Percentiles rank a stretch among this genome's conserved stretches.
phyloP scores from a whole-genome alignment of 1,139 yeast genomes.

The Schwanniomyces etchellsii region DNA sequence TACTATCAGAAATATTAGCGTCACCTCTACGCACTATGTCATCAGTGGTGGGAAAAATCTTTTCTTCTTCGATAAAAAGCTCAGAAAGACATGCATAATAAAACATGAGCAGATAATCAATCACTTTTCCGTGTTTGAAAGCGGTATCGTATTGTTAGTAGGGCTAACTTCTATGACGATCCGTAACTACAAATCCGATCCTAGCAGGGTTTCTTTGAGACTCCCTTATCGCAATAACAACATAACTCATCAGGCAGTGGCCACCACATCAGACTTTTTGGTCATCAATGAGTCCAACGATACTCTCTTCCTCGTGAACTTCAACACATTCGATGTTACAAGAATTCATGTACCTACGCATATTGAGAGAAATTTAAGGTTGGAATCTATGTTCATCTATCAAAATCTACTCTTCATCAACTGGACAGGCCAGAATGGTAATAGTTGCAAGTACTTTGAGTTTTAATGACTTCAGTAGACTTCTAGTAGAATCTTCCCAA shows the following conservation, averaged over 20 bases:
- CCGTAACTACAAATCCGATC: constrained; percentile 1
- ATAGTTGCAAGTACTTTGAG: no score
- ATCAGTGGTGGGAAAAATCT: not conserved
- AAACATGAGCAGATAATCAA: constrained; percentile 1
- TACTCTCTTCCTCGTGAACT: no score
- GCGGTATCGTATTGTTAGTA: constrained; percentile 2
- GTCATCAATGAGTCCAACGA: constrained; percentile 8
- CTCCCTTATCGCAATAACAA: constrained; percentile 6
- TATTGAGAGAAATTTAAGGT: no score
- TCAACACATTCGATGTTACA: no score
- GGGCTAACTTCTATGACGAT: constrained; percentile 5
- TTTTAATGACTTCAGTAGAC: no score
- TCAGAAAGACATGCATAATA: not conserved
- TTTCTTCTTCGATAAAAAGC: not conserved
- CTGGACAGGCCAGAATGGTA: no score
- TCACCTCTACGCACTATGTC: not conserved
- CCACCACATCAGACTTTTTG: constrained; percentile 3
- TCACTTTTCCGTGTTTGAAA: constrained; percentile 2
- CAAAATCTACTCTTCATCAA: no score
- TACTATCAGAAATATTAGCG: not conserved
- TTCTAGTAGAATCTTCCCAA: no score
- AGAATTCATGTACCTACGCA: no score
- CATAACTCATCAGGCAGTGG: constrained; percentile 6
- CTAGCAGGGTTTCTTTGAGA: not conserved
- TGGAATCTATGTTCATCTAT: no score